Percentiles rank a stretch among this genome's conserved stretches.
Conservation (phyloP, 768 basidiomycete species). For the Leccinum subgranulosum region DNA sequence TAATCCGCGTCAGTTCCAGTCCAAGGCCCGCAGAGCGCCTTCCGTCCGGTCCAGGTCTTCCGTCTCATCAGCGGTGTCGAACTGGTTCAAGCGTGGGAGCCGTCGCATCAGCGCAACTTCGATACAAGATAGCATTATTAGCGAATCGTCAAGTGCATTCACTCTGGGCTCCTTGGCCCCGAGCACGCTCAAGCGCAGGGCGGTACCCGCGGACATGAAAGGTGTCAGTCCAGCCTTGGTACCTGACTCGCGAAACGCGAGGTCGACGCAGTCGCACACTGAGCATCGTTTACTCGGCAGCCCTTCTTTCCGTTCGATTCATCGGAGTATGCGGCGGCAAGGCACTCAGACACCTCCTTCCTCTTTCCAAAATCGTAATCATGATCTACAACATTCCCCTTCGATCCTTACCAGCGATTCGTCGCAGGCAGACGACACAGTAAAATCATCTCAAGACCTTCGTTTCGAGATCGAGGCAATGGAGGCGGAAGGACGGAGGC, state of each 20-base stretch:
- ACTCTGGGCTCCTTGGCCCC: slow-evolving; percentile 27
- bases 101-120: slow-evolving; percentile 32
- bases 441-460: slow-evolving; percentile 61
- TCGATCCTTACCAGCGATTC: slow-evolving; percentile 31
- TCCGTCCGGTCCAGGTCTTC: slow-evolving; percentile 55
- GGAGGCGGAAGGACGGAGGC: slow-evolving; percentile 65
- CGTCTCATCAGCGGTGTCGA: slow-evolving; percentile 48
- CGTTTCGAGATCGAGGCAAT: slow-evolving; percentile 63
- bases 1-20: slow-evolving; percentile 27
- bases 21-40: slow-evolving; percentile 41
- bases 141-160: slow-evolving; percentile 43
- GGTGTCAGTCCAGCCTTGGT: slow-evolving; percentile 16
- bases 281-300: slow-evolving; percentile 19
- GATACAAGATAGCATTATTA: slow-evolving; percentile 41
- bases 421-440: slow-evolving; percentile 52
- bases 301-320: slow-evolving; percentile 38
- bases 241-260: slow-evolving; percentile 40
- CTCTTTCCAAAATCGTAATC: slow-evolving; percentile 39
- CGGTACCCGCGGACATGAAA: slow-evolving; percentile 41
- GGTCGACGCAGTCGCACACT: slow-evolving; percentile 44
- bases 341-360: slow-evolving; percentile 52
- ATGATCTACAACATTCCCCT: slow-evolving; percentile 38
- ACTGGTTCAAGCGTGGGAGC: slow-evolving; percentile 49
- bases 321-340: slow-evolving; percentile 45
- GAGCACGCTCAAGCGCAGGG: slow-evolving; percentile 43